Conservation (phyloP, 73 alveolate species). For the Paramecium primaurelia region DNA sequence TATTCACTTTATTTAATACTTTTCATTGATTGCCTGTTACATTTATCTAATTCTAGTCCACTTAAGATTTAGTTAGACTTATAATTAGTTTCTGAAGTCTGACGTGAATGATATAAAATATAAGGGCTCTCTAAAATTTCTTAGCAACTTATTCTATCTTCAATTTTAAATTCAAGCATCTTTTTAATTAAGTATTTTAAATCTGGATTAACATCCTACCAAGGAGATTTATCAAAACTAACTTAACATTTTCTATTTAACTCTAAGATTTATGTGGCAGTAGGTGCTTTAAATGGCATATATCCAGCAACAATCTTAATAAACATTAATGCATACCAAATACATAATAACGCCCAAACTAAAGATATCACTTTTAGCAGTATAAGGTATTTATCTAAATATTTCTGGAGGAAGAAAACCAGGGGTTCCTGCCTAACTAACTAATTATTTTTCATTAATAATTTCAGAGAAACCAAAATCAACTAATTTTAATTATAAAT, state of each 20-base stretch:
- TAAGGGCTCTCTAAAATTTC: not conserved
- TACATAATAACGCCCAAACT: conserved; percentile 61
- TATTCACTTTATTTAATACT: not conserved
- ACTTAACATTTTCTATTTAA: not conserved
- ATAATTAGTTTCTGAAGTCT: conserved; percentile 26
- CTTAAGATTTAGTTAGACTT: not conserved
- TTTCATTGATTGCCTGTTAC: not conserved
- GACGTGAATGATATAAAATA: not conserved
- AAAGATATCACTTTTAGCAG: conserved; percentile 59
- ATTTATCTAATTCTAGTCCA: not conserved
- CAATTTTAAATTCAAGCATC: not conserved
- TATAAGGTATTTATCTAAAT: conserved; percentile 34
- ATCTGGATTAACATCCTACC: not conserved
- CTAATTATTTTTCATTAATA: conserved; percentile 40
- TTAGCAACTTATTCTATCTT: not conserved
- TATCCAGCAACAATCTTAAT: conserved; percentile 26
- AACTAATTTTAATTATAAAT: conserved; percentile 17
- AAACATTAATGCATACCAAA: not conserved
- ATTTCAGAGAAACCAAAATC: conserved; percentile 65
- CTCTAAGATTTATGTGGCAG: not conserved
- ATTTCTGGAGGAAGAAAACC: conserved; percentile 63
- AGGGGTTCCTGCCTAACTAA: conserved; percentile 59
- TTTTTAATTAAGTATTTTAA: not conserved
- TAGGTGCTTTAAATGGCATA: conserved; percentile 25
- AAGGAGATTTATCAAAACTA: not conserved